phyloP scores from a whole-genome alignment of 2,329 filamentous ascomycete genomes.

The Aspergillus amoenus region DNA sequence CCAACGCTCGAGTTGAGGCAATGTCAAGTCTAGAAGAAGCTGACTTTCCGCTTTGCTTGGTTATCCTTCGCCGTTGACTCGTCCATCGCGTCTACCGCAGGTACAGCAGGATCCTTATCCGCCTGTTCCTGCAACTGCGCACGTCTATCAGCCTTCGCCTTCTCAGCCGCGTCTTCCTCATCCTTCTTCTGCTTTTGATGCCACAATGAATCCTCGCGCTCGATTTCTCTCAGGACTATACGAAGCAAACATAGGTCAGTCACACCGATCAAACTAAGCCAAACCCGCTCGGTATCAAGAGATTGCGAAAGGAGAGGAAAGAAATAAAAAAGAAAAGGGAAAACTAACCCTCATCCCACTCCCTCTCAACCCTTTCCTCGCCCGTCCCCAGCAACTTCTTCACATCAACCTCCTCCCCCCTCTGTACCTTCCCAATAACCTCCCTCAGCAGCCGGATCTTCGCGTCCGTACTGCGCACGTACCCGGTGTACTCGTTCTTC shows the following conservation, averaged over 20 bases:
- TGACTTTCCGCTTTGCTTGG: conserved; percentile 24
- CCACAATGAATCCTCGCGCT: conserved; percentile 41
- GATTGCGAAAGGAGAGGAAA: too few relatives aligned
- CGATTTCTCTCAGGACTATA: conserved; percentile 42
- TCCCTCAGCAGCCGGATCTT: conserved; percentile 75
- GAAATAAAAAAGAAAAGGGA: background rate
- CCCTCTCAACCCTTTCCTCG: conserved; percentile 69
- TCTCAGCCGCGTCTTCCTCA: conserved; percentile 2
- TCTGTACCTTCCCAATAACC: conserved; percentile 48
- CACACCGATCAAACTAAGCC: background rate
- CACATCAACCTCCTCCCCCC: conserved; percentile 71
- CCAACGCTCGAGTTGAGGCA: background rate
- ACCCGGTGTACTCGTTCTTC: conserved; percentile 71
- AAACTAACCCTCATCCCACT: conserved; percentile 79
- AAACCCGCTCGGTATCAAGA: too few relatives aligned
- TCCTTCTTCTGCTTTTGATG: conserved; percentile 25
- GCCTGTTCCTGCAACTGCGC: background rate
- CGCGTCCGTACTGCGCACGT: conserved; percentile 73
- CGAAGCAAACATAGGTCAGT: conserved; percentile 4
- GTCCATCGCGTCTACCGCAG: conserved; percentile 8
- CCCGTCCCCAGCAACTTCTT: conserved; percentile 78
- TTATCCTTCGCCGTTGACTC: conserved; percentile 8
- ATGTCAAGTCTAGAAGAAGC: conserved; percentile 27
- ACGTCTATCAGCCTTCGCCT: conserved; percentile 30
- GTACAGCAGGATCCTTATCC: background rate